These are phyloP conservation scores for Trichosphaerium sp. DNA, from an alignment of 78 protist species.

Conservation along the genomic window DNA sequence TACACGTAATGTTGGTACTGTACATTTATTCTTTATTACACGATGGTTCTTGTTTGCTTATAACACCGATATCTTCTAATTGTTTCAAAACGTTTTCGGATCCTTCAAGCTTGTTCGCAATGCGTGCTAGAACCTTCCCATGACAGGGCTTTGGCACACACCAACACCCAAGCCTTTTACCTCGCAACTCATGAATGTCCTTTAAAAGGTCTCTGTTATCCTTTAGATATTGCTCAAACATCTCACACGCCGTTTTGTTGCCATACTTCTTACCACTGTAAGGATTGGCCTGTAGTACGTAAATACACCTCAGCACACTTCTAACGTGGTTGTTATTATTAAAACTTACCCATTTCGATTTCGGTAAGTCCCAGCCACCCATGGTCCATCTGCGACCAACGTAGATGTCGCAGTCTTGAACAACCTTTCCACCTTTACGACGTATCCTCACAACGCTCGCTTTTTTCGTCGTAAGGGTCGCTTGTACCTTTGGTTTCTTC, in stretches of 20 bases:
- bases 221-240: not conserved
- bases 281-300: no score
- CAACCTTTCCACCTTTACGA: slow-evolving; percentile 4
- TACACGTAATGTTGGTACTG: not conserved
- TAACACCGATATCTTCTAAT: not conserved
- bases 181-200: slow-evolving; percentile 3
- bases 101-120: slow-evolving; percentile 9
- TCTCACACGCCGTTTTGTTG: not conserved
- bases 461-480: no score
- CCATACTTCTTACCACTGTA: slow-evolving; percentile 3
- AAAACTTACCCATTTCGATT: slow-evolving; percentile 28
- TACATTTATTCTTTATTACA: not conserved
- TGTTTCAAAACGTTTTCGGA: not conserved
- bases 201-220: slow-evolving; percentile 1
- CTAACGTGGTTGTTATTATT: no score
- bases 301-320: no score
- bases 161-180: slow-evolving; percentile 29
- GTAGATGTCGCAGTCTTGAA: slow-evolving; percentile 31
- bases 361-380: slow-evolving; percentile 33
- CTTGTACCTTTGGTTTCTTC: no score
- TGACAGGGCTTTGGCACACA: slow-evolving; percentile 21
- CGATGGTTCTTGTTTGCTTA: not conserved
- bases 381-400: slow-evolving; percentile 9
- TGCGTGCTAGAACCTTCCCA: slow-evolving; percentile 11
- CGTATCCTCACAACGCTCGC: slow-evolving; percentile 16